These are phyloP conservation scores for Calophaca sinica DNA, from an alignment of 306 rosid species.

Conservation along the genomic window DNA sequence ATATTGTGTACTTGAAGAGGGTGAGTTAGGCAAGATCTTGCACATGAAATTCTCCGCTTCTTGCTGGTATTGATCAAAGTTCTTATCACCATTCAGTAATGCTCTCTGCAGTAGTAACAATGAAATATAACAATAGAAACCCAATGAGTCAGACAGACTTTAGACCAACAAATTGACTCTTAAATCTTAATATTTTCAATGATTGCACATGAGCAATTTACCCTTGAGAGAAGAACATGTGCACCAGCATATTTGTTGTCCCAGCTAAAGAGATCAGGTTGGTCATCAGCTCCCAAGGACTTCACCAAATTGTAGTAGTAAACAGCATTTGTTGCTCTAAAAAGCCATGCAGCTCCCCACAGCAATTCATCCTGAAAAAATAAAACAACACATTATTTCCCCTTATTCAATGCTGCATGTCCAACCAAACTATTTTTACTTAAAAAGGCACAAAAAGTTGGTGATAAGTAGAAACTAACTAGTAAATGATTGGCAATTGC, in stretches of 20 bases:
- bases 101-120: slow-evolving; percentile 57
- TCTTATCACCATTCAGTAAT: slow-evolving; percentile 65
- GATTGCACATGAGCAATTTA: slow-evolving; percentile 40
- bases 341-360: slow-evolving; percentile 97
- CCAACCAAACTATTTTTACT: not conserved
- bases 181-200: slow-evolving; percentile 15
- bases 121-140: not conserved
- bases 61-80: slow-evolving; percentile 70
- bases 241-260: slow-evolving; percentile 97
- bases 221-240: slow-evolving; percentile 84
- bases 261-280: slow-evolving; percentile 90
- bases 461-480: not conserved
- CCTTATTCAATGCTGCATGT: not conserved
- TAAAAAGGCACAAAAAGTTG: not conserved
- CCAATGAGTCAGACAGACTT: slow-evolving; percentile 9
- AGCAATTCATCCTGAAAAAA: slow-evolving; percentile 75
- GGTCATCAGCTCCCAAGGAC: slow-evolving; percentile 76
- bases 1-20: slow-evolving; percentile 81
- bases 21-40: slow-evolving; percentile 86
- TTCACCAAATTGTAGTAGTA: slow-evolving; percentile 65
- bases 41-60: slow-evolving; percentile 90
- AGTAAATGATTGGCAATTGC: not conserved
- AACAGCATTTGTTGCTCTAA: slow-evolving; percentile 76
- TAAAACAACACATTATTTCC: not conserved
- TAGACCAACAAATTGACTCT: slow-evolving; percentile 7